Evolutionary conservation across 2,329 filamentous ascomycete genomes (phyloP).

Genomic region (Xylaria digitata): DNA sequence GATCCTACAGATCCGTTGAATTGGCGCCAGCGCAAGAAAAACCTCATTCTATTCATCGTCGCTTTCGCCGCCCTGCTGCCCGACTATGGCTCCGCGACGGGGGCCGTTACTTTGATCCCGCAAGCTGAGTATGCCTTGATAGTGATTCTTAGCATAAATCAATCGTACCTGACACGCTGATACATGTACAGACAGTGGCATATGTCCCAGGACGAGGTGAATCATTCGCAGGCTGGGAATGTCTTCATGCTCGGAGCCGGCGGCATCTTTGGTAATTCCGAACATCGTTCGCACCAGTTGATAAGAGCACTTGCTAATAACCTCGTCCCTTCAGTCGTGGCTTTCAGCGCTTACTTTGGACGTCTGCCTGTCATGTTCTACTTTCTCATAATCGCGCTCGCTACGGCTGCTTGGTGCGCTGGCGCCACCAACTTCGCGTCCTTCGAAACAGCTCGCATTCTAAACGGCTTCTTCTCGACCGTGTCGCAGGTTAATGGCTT

Average conservation of each 20-base stretch:
- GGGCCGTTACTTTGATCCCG: slow-evolving; percentile 56
- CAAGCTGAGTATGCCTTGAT: slow-evolving; percentile 54
- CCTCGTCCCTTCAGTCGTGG: slow-evolving; percentile 48
- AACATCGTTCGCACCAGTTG: not conserved
- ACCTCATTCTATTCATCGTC: slow-evolving; percentile 60
- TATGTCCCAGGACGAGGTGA: slow-evolving; percentile 60
- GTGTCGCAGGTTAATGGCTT: slow-evolving; percentile 59
- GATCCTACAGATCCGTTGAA: slow-evolving; percentile 65
- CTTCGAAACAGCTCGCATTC: slow-evolving; percentile 60
- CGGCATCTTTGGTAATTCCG: slow-evolving; percentile 52
- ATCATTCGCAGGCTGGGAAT: slow-evolving; percentile 63
- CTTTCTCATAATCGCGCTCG: slow-evolving; percentile 53
- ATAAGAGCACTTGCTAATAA: slow-evolving; percentile 24
- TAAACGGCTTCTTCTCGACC: slow-evolving; percentile 62
- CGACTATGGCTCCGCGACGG: slow-evolving; percentile 61
- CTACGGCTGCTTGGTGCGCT: slow-evolving; percentile 59
- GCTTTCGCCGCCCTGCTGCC: slow-evolving; percentile 59
- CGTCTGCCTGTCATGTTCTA: slow-evolving; percentile 59
- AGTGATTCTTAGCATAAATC: not conserved
- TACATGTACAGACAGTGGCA: slow-evolving; percentile 56
- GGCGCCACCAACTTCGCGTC: slow-evolving; percentile 58
- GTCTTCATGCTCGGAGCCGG: slow-evolving; percentile 62
- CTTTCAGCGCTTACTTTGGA: slow-evolving; percentile 57
- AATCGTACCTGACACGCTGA: not conserved
- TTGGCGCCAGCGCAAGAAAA: slow-evolving; percentile 63